phyloP scores from a whole-genome alignment of 495 filamentous ascomycete species.

The Thozetella sp. region DNA sequence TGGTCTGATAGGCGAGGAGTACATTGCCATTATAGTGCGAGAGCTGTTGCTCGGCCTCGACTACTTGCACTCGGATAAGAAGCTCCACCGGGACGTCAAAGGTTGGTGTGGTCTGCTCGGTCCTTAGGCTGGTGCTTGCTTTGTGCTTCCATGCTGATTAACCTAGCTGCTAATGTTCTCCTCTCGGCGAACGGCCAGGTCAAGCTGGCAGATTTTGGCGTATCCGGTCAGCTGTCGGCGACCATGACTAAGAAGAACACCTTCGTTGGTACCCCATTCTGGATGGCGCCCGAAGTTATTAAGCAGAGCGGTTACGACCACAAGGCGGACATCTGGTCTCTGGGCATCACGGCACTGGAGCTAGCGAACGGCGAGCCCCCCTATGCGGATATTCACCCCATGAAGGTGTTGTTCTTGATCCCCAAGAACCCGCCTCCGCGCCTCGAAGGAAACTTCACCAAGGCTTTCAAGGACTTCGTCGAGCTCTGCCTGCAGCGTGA shows the following conservation, averaged over 20 bases:
- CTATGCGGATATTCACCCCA: conserved; percentile 95
- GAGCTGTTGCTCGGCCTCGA: conserved; percentile 89
- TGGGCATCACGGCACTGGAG: conserved; percentile 97
- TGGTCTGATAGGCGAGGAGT: conserved; percentile 86
- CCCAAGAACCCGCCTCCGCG: conserved; percentile 90
- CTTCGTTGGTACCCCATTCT: conserved; percentile 97
- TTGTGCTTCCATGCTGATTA: not conserved
- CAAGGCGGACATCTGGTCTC: conserved; percentile 98
- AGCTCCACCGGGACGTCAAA: conserved; percentile 97
- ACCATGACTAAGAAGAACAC: conserved; percentile 99
- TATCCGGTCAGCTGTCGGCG: conserved; percentile 93
- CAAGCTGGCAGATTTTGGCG: conserved; percentile 96
- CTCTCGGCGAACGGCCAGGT: conserved; percentile 89
- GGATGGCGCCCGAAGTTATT: conserved; percentile 99
- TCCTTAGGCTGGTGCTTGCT: not conserved
- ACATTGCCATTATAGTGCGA: conserved; percentile 90
- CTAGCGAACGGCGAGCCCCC: conserved; percentile 92
- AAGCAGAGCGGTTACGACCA: conserved; percentile 98
- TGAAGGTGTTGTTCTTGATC: conserved; percentile 98
- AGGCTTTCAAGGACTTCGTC: conserved; percentile 92
- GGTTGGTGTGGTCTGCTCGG: conserved; percentile 47
- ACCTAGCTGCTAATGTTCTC: conserved; percentile 85
- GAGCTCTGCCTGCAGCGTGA: conserved; percentile 85
- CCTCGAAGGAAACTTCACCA: conserved; percentile 84
- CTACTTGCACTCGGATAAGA: conserved; percentile 92